Conservation (phyloP, 1,139 yeast species). For the Lodderomyces metapsilosis region DNA sequence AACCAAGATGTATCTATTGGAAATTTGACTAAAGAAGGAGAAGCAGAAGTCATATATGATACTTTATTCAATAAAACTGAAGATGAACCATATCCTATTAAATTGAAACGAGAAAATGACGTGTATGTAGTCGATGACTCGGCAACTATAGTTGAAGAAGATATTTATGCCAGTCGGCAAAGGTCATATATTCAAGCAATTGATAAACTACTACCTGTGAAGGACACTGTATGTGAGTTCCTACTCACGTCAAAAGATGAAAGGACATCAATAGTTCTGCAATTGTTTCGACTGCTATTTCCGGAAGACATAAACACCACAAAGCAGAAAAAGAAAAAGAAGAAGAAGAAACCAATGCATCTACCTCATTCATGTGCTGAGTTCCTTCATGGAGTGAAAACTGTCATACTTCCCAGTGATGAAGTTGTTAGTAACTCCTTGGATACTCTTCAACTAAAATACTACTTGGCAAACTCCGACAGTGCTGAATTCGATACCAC, state of each 20-base stretch:
- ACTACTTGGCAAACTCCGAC: constrained; percentile 30
- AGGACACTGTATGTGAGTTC: constrained; percentile 43
- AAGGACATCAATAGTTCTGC: constrained; percentile 25
- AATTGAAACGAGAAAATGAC: constrained; percentile 25
- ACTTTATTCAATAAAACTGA: constrained; percentile 26
- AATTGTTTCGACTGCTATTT: constrained; percentile 34
- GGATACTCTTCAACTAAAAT: constrained; percentile 25
- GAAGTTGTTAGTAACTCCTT: constrained; percentile 25
- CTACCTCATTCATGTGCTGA: constrained; percentile 29
- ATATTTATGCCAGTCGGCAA: constrained; percentile 65
- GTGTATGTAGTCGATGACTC: constrained; percentile 49
- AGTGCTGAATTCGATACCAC: constrained; percentile 25
- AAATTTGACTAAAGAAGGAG: constrained; percentile 24
- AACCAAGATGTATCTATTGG: constrained; percentile 38
- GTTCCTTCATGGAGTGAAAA: constrained; percentile 26
- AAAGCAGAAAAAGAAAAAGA: constrained; percentile 13
- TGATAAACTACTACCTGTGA: constrained; percentile 47
- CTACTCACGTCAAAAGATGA: constrained; percentile 25
- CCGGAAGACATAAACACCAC: constrained; percentile 9
- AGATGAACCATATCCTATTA: constrained; percentile 22
- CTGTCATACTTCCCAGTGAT: constrained; percentile 39
- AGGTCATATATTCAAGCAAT: constrained; percentile 76
- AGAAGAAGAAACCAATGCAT: constrained; percentile 6
- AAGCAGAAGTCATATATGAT: constrained; percentile 30
- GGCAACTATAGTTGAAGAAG: constrained; percentile 57